A percentile compares a stretch with the other conserved stretches of the same genome.
Conservation (phyloP, 768 basidiomycete species). For the Boletus coccyginus region DNA sequence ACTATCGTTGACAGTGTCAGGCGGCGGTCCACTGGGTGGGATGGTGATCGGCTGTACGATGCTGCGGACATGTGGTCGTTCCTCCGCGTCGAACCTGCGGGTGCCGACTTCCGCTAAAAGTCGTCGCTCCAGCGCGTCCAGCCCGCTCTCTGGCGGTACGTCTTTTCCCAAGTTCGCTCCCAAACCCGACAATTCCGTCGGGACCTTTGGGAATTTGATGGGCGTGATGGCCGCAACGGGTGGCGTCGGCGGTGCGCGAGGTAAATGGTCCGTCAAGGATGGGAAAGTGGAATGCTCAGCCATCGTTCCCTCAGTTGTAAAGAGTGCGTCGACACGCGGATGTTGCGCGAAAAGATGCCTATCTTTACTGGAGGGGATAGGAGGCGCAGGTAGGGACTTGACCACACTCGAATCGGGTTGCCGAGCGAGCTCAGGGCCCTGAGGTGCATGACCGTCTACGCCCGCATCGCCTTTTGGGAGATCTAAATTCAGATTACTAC, state of each 20-base stretch:
- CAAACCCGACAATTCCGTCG: conserved; percentile 24
- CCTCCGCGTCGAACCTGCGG: conserved; percentile 36
- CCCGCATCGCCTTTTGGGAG: conserved; percentile 21
- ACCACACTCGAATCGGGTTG: conserved; percentile 32
- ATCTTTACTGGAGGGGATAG: conserved; percentile 47
- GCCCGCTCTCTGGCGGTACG: conserved; percentile 45
- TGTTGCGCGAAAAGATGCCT: conserved; percentile 12
- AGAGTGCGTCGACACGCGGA: conserved; percentile 33
- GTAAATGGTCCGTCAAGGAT: conserved; percentile 14
- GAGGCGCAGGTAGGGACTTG: conserved; percentile 63
- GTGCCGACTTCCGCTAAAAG: conserved; percentile 75
- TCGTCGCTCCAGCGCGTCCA: conserved; percentile 71
- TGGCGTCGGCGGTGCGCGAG: conserved; percentile 47
- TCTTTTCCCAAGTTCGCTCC: conserved; percentile 22
- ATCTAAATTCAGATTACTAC: conserved; percentile 27
- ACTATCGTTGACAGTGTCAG: conserved; percentile 38
- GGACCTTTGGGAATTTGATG: conserved; percentile 35
- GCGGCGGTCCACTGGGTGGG: conserved; percentile 28
- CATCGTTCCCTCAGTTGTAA: conserved; percentile 16
- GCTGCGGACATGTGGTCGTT: conserved; percentile 35
- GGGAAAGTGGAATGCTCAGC: conserved; percentile 3
- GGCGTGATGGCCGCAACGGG: conserved; percentile 44
- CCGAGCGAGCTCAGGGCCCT: conserved; percentile 13
- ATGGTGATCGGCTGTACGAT: conserved; percentile 40
- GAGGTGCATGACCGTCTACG: conserved; percentile 18